These are phyloP conservation scores for Senna siamea DNA, from an alignment of 306 rosid species.

Conservation along the genomic window DNA sequence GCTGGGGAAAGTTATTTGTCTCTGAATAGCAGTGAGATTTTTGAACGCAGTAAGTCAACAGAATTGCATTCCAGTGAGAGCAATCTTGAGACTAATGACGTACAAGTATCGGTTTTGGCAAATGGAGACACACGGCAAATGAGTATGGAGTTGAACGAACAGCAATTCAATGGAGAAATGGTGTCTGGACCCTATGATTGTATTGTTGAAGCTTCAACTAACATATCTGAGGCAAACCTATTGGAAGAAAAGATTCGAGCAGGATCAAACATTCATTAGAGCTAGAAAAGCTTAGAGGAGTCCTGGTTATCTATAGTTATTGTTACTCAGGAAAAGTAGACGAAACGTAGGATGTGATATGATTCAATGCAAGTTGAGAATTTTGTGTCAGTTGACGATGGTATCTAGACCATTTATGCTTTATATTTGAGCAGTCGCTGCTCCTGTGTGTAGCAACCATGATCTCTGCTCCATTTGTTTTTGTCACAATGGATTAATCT, in stretches of 20 bases:
- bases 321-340: constrained; percentile 37
- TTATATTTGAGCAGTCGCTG: constrained; percentile 27
- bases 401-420: constrained; percentile 31
- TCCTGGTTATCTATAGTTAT: constrained; percentile 48
- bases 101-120: constrained; percentile 26
- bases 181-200: no score
- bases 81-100: constrained; percentile 29
- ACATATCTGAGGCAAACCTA: constrained; percentile 23
- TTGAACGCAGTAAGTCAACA: constrained; percentile 41
- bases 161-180: constrained; percentile 32
- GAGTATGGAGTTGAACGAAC: constrained; percentile 39
- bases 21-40: constrained; percentile 19
- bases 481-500: background rate
- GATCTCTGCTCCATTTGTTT: constrained; percentile 27
- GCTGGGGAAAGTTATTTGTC: constrained; percentile 37
- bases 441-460: constrained; percentile 3
- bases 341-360: constrained; percentile 36
- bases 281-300: constrained; percentile 36
- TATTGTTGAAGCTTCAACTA: constrained; percentile 33
- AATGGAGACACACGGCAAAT: constrained; percentile 26
- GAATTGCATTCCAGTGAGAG: constrained; percentile 29
- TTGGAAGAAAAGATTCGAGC: constrained; percentile 36
- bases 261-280: constrained; percentile 25
- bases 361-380: constrained; percentile 38
- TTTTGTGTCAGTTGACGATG: constrained; percentile 31